Conservation (phyloP, 331 rosid species). For the Acacia concinna region DNA sequence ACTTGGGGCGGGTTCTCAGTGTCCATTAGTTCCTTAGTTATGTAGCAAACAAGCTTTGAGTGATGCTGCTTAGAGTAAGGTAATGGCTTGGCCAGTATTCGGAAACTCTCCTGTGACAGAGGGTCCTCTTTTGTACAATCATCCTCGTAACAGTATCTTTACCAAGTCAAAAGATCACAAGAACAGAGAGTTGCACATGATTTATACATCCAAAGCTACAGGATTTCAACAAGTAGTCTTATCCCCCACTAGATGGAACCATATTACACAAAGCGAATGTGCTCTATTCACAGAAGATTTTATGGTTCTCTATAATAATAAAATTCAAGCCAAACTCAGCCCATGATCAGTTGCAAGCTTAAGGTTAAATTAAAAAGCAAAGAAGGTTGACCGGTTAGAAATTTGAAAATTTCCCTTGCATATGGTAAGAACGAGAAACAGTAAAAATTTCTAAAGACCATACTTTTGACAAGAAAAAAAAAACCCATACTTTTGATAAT, state of each 20-base stretch:
- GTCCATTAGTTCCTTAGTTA: slow-evolving; percentile 96
- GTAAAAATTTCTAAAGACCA: neutral
- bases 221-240: neutral
- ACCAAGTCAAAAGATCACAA: slow-evolving; percentile 64
- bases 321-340: neutral
- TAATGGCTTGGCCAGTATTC: slow-evolving; percentile 74
- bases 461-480: slow-evolving; percentile 1
- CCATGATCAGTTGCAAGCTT: neutral
- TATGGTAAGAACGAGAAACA: slow-evolving; percentile 6
- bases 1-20: slow-evolving; percentile 96
- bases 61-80: slow-evolving; percentile 97
- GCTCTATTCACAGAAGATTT: neutral
- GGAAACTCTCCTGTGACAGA: slow-evolving; percentile 83
- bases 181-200: slow-evolving; percentile 13
- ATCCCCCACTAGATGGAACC: neutral
- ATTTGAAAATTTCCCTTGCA: slow-evolving; percentile 19
- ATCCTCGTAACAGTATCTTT: slow-evolving; percentile 85
- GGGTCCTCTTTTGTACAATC: slow-evolving; percentile 98
- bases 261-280: neutral
- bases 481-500: neutral
- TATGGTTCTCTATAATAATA: neutral
- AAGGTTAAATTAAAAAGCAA: slow-evolving; percentile 24
- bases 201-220: neutral
- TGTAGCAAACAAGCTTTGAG: slow-evolving; percentile 95
- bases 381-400: neutral